A percentile compares a stretch with the other conserved stretches of the same genome.
Conservation (phyloP, 495 filamentous ascomycete species). For the Lophiotrema nucula region DNA sequence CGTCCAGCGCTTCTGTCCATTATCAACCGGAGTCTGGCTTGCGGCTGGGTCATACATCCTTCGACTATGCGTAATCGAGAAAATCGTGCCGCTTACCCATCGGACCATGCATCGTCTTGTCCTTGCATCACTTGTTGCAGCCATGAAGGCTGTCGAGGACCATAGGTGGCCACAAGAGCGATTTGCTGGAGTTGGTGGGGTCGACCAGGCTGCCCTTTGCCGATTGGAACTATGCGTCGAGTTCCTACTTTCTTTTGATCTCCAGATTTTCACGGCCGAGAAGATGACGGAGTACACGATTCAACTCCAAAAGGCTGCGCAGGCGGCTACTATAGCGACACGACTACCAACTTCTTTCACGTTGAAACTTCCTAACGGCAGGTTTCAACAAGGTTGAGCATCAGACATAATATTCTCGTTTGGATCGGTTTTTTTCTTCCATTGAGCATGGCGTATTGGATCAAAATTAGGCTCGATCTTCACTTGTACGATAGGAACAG, state of each 20-base stretch:
- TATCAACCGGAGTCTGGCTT: conserved; percentile 96
- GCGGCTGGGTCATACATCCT: conserved; percentile 89
- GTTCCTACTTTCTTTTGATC: conserved; percentile 42
- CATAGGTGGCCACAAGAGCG: conserved; percentile 78
- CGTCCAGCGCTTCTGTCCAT: conserved; percentile 85
- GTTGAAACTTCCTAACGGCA: conserved; percentile 5
- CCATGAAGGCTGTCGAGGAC: conserved; percentile 92
- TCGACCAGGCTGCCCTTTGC: conserved; percentile 73
- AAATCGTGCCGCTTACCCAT: conserved; percentile 66
- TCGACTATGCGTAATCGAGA: conserved; percentile 68
- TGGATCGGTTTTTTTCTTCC: too few species aligned
- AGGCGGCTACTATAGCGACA: conserved; percentile 16
- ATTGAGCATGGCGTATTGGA: too few species aligned
- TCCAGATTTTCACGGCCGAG: conserved; percentile 31
- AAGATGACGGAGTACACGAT: conserved; percentile 19
- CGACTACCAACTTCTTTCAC: conserved; percentile 25
- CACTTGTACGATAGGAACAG: too few species aligned
- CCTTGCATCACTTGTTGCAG: conserved; percentile 77
- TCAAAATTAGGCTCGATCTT: too few species aligned
- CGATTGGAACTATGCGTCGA: conserved; percentile 73
- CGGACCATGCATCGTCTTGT: conserved; percentile 86
- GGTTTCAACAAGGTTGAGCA: conserved; percentile 1
- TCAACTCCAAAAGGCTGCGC: conserved; percentile 31
- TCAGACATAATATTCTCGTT: too few species aligned
- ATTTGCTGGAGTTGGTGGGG: conserved; percentile 86